phyloP scores from a whole-genome alignment of 257 asterid species.

The Ilex aquifolium region DNA sequence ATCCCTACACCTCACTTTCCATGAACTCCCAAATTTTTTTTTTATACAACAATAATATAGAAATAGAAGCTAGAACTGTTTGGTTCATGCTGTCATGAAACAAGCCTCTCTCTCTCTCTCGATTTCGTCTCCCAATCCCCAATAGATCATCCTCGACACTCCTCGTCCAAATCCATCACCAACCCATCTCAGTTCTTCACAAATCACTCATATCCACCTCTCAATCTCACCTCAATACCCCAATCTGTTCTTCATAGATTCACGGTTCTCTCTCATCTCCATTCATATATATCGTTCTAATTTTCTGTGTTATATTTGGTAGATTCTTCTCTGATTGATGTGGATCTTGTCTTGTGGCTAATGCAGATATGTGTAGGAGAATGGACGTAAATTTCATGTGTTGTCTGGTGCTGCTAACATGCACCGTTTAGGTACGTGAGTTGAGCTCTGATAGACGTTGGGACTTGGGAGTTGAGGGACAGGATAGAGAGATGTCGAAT shows the following conservation, averaged over 20 bases:
- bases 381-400: slow-evolving; percentile 59
- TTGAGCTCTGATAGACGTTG: neutral
- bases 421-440: slow-evolving; percentile 57
- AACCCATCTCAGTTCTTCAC: neutral
- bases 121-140: slow-evolving; percentile 8
- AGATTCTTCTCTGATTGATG: slow-evolving; percentile 13
- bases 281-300: neutral
- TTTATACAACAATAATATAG: neutral
- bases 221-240: neutral
- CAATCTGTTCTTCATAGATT: neutral
- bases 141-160: slow-evolving; percentile 23
- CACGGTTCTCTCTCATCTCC: neutral
- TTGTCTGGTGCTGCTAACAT: slow-evolving; percentile 44
- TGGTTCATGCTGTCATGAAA: slow-evolving; percentile 8
- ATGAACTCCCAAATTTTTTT: no score
- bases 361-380: slow-evolving; percentile 44
- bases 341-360: slow-evolving; percentile 35
- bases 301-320: neutral
- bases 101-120: neutral
- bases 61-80: neutral
- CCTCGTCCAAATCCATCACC: slow-evolving; percentile 20
- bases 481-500: slow-evolving; percentile 62
- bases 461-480: neutral
- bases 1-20: neutral
- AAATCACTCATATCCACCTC: neutral